A percentile compares a stretch with the other conserved stretches of the same genome.
Evolutionary conservation across 768 basidiomycete species (phyloP).

Genomic region (Podaxis sp.): DNA sequence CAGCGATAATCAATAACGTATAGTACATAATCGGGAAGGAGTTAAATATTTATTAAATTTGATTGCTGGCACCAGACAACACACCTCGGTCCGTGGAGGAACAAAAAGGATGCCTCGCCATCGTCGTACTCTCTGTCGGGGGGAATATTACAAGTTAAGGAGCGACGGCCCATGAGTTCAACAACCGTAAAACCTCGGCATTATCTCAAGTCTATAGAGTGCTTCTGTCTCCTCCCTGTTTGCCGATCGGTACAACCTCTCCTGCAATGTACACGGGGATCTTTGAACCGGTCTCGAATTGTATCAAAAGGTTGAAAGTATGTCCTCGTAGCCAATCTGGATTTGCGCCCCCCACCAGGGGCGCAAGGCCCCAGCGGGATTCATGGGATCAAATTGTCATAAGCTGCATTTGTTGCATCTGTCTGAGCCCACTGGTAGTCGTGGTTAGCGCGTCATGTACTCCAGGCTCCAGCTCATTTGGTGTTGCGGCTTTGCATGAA

Average conservation of each 20-base stretch:
- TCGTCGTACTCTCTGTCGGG: too few relatives aligned
- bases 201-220: neutral
- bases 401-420: constrained; percentile 19
- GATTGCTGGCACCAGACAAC: too few relatives aligned
- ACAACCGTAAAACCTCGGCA: too few relatives aligned
- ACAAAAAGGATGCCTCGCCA: too few relatives aligned
- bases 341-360: too few relatives aligned
- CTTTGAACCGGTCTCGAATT: neutral
- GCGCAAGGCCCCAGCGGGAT: too few relatives aligned
- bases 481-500: constrained; percentile 12
- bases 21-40: too few relatives aligned
- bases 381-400: neutral
- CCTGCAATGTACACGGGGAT: constrained; percentile 17
- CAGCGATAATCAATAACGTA: too few relatives aligned
- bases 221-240: constrained; percentile 14
- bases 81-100: too few relatives aligned
- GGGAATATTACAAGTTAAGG: neutral
- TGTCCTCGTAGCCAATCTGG: neutral
- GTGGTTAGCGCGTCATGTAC: constrained; percentile 15
- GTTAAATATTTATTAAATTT: too few relatives aligned
- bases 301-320: constrained; percentile 1
- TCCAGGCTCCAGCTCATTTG: constrained; percentile 7
- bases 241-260: constrained; percentile 12
- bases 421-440: constrained; percentile 17
- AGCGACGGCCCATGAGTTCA: too few relatives aligned